Conservation (phyloP, 768 basidiomycete species). For the Hypholoma fasciculare region DNA sequence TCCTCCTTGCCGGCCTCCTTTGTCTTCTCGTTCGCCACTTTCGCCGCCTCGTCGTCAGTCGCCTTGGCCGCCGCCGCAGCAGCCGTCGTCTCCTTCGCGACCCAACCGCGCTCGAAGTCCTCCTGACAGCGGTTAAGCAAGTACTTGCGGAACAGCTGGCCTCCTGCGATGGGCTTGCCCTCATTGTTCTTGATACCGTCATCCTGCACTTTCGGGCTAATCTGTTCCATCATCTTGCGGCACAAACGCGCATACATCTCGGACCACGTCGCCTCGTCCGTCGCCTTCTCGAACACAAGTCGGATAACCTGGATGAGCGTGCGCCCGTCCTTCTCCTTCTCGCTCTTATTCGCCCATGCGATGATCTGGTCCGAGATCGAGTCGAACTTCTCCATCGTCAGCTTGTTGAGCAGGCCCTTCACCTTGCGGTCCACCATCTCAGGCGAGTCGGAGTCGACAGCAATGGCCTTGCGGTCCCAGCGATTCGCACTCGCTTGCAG, state of each 20-base stretch:
- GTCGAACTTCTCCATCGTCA: slow-evolving; percentile 96
- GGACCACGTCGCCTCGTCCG: slow-evolving; percentile 93
- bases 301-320: slow-evolving; percentile 96
- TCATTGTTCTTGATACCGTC: slow-evolving; percentile 80
- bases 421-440: slow-evolving; percentile 93
- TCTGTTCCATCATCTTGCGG: slow-evolving; percentile 93
- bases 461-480: slow-evolving; percentile 66
- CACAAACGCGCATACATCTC: slow-evolving; percentile 98
- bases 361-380: slow-evolving; percentile 96
- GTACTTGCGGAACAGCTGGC: slow-evolving; percentile 95
- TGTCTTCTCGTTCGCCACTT: slow-evolving; percentile 63
- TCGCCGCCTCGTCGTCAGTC: slow-evolving; percentile 79
- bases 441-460: slow-evolving; percentile 64
- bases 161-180: slow-evolving; percentile 89
- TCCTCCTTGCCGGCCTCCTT: slow-evolving; percentile 41
- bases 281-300: slow-evolving; percentile 96
- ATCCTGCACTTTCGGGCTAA: slow-evolving; percentile 86
- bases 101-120: slow-evolving; percentile 97
- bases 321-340: slow-evolving; percentile 89
- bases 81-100: slow-evolving; percentile 82
- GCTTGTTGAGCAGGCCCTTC: slow-evolving; percentile 88
- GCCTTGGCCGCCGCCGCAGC: slow-evolving; percentile 86
- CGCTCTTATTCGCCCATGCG: slow-evolving; percentile 90
- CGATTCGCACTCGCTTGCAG: slow-evolving; percentile 79
- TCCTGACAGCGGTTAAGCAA: slow-evolving; percentile 96